These are phyloP conservation scores for Apiospora koreana DNA, from an alignment of 2,329 filamentous ascomycete genomes.

Conservation along the genomic window DNA sequence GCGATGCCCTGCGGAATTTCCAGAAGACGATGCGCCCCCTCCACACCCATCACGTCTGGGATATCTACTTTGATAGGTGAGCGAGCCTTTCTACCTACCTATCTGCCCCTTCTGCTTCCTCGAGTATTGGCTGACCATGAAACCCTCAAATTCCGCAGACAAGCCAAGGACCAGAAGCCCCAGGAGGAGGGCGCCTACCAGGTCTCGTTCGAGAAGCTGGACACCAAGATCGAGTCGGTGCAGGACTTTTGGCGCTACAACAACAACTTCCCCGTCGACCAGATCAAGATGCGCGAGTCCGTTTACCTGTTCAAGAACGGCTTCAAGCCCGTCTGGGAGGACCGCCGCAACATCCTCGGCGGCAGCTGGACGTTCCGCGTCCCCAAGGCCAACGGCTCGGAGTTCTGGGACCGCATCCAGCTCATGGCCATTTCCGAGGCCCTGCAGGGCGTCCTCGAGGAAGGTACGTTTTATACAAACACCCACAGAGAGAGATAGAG, in stretches of 20 bases:
- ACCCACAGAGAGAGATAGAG: not conserved
- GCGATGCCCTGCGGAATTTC: constrained; percentile 82
- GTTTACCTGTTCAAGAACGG: constrained; percentile 80
- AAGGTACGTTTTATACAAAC: constrained; percentile 50
- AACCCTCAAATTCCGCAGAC: constrained; percentile 29
- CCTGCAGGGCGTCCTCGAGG: constrained; percentile 71
- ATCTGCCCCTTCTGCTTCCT: not conserved
- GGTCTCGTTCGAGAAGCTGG: constrained; percentile 61
- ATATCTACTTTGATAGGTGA: constrained; percentile 68
- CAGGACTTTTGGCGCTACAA: constrained; percentile 85
- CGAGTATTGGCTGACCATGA: not conserved
- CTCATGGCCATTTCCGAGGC: constrained; percentile 82
- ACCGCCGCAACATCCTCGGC: constrained; percentile 81
- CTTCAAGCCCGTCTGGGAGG: constrained; percentile 79
- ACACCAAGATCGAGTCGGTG: constrained; percentile 70
- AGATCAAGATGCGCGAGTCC: constrained; percentile 75
- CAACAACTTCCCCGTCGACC: constrained; percentile 77
- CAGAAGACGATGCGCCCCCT: constrained; percentile 72
- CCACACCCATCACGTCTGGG: constrained; percentile 79
- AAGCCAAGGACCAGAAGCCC: constrained; percentile 45
- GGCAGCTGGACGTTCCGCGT: constrained; percentile 94
- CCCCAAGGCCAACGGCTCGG: constrained; percentile 70
- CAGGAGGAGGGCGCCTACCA: constrained; percentile 48
- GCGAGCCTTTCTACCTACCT: constrained; percentile 15
- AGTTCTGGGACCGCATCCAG: constrained; percentile 81